These are phyloP conservation scores for Beta vulgaris DNA, from an alignment of 148 eudicot genomes.

Conservation along the genomic window DNA sequence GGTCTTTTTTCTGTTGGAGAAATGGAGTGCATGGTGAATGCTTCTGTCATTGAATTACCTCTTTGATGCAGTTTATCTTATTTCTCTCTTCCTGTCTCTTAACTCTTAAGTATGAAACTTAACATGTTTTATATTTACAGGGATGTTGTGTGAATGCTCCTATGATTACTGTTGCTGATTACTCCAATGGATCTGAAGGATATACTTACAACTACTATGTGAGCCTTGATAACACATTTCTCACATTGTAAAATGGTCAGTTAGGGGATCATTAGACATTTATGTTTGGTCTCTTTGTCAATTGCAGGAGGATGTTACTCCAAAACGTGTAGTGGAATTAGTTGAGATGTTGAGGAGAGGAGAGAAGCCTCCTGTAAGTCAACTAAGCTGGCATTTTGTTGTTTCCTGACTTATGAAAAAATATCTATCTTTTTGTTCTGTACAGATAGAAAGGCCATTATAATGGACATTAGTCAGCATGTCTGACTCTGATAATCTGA, in stretches of 20 bases:
- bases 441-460: not conserved
- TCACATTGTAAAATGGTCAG: not conserved
- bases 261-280: not conserved
- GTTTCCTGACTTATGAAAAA: too few relatives aligned
- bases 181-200: constrained; percentile 91
- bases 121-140: constrained; percentile 42
- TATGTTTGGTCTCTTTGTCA: constrained; percentile 9
- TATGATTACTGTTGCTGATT: constrained; percentile 96
- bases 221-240: constrained; percentile 9
- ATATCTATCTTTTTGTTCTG: too few relatives aligned
- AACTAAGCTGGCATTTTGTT: constrained; percentile 13
- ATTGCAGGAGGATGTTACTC: constrained; percentile 84
- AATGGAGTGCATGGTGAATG: constrained; percentile 98
- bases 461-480: not conserved
- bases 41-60: not conserved
- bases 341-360: constrained; percentile 80
- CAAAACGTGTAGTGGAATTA: constrained; percentile 75
- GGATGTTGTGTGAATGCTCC: constrained; percentile 99
- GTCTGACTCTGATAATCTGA: not conserved
- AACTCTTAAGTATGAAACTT: not conserved
- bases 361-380: constrained; percentile 87
- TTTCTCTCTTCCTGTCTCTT: not conserved
- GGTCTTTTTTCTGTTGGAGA: constrained; percentile 98
- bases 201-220: constrained; percentile 88
- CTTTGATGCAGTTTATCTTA: constrained; percentile 6